Percentiles rank a stretch among this genome's conserved stretches.
Conservation (phyloP, 805 yeast genomes). For the Tetrapisispora arboricola region DNA sequence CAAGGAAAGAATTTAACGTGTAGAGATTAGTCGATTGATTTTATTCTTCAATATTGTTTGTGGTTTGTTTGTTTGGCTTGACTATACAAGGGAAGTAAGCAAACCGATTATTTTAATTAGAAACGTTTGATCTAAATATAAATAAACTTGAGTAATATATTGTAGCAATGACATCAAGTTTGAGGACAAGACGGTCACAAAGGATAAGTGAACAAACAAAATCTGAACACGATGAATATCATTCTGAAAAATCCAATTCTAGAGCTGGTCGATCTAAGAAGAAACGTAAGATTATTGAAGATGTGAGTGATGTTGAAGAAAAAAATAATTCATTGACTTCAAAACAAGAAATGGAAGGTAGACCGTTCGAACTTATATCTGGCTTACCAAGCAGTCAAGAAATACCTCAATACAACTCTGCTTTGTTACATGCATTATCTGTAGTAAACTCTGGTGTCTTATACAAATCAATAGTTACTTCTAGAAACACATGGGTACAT, state of each 20-base stretch:
- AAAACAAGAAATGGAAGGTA: constrained; percentile 12
- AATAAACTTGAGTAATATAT: too few relatives aligned
- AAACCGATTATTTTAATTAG: too few relatives aligned
- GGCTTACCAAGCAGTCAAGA: constrained; percentile 58
- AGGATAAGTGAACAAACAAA: neutral
- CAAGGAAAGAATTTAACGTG: too few relatives aligned
- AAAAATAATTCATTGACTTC: neutral
- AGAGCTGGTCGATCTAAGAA: neutral
- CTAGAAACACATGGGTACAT: constrained; percentile 59
- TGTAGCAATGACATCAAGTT: neutral
- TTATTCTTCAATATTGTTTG: too few relatives aligned
- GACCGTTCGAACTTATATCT: constrained; percentile 57
- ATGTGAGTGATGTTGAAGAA: neutral
- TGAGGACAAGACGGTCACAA: constrained; percentile 1
- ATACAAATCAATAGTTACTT: constrained; percentile 59
- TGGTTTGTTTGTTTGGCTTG: too few relatives aligned
- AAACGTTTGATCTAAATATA: too few relatives aligned
- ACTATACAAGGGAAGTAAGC: too few relatives aligned
- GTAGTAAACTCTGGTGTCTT: constrained; percentile 64
- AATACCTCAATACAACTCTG: constrained; percentile 43
- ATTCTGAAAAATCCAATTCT: neutral
- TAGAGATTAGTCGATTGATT: too few relatives aligned
- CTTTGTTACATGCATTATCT: constrained; percentile 55
- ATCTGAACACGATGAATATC: neutral
- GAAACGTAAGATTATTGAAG: neutral